Percentiles rank a stretch among this genome's conserved stretches.
Conservation (phyloP, 495 filamentous ascomycete species). For the Achaetomiella virescens region DNA sequence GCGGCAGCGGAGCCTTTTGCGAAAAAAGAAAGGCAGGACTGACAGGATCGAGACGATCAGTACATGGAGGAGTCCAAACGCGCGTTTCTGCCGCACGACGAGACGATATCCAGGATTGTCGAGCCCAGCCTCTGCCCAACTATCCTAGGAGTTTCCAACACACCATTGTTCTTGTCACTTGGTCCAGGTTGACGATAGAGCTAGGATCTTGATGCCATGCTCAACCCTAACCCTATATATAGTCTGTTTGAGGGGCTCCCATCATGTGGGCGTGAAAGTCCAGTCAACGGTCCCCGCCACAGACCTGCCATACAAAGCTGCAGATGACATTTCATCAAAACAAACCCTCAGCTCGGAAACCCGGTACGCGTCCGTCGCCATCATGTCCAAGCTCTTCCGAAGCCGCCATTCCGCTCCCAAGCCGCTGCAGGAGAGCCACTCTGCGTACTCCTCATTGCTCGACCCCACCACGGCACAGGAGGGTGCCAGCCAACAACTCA, state of each 20-base stretch:
- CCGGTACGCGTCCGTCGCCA: not conserved
- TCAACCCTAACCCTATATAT: constrained; percentile 6
- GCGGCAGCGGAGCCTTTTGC: too few species aligned
- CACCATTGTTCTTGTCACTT: too few species aligned
- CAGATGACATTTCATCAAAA: not conserved
- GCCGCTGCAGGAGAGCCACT: constrained; percentile 8
- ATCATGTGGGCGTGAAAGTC: too few species aligned
- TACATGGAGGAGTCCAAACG: too few species aligned
- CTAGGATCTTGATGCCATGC: too few species aligned
- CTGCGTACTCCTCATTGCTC: constrained; percentile 27
- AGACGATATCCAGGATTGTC: too few species aligned
- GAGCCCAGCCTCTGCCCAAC: too few species aligned
- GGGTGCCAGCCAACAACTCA: not conserved
- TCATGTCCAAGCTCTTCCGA: constrained; percentile 22
- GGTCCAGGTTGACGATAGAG: too few species aligned
- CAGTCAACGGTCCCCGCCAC: not conserved
- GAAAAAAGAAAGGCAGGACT: too few species aligned
- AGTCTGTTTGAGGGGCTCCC: not conserved
- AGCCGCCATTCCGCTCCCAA: constrained; percentile 1
- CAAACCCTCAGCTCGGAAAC: not conserved
- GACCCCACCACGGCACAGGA: constrained; percentile 2
- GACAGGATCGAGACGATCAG: too few species aligned
- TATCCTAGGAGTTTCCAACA: too few species aligned
- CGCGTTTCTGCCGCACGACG: too few species aligned
- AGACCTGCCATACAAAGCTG: not conserved